These are phyloP conservation scores for Camellia japonica DNA, from an alignment of 148 eudicot species.

Conservation along the genomic window DNA sequence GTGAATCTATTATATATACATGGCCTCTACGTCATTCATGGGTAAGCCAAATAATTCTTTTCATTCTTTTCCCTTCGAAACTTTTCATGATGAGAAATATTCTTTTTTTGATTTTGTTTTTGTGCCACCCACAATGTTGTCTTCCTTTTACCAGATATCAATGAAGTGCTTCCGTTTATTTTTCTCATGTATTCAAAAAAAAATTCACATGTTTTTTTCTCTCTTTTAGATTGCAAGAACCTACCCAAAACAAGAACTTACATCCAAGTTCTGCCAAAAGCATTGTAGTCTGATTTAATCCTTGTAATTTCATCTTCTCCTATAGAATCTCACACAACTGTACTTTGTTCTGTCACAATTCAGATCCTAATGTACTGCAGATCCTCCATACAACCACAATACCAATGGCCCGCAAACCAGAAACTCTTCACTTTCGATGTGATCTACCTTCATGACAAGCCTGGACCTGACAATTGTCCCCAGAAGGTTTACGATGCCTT, in stretches of 20 bases:
- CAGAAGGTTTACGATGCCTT: conserved; percentile 86
- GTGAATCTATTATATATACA: no score
- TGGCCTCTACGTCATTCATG: no score
- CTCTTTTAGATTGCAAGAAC: not conserved
- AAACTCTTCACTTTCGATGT: conserved; percentile 87
- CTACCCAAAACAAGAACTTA: not conserved
- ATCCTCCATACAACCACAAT: conserved; percentile 67
- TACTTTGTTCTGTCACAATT: not conserved
- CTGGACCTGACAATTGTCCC: conserved; percentile 87
- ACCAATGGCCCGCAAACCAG: conserved; percentile 59
- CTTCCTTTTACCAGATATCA: not conserved
- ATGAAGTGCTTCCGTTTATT: not conserved
- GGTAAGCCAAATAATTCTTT: no score
- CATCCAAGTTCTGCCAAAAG: not conserved
- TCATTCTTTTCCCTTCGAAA: no score
- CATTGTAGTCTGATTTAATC: not conserved
- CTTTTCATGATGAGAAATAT: not conserved
- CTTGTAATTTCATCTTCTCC: not conserved
- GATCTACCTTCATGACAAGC: conserved; percentile 92
- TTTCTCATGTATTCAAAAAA: not conserved
- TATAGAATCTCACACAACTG: not conserved
- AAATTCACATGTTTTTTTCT: not conserved
- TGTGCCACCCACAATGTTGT: not conserved
- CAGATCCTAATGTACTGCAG: conserved; percentile 91
- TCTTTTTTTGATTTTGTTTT: not conserved